Conservation (phyloP, 352 stramenopile species). For the Peronospora farinosa region DNA sequence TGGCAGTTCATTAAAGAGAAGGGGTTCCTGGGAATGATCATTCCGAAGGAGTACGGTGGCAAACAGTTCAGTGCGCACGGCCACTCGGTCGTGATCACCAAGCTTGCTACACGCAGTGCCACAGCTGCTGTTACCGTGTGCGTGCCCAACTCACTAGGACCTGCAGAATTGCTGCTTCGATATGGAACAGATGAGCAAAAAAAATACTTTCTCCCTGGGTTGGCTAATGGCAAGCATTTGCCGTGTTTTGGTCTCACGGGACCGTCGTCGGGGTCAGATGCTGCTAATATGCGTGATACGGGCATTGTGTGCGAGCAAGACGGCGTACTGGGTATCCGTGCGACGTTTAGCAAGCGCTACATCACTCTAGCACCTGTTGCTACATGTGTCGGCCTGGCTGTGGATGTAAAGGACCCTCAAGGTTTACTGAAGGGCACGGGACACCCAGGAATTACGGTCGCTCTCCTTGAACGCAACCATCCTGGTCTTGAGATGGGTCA, state of each 20-base stretch:
- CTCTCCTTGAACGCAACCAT: constrained; percentile 93
- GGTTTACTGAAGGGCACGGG: constrained; percentile 90
- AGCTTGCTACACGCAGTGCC: constrained; percentile 89
- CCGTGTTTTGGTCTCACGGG: constrained; percentile 97
- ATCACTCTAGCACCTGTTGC: constrained; percentile 97
- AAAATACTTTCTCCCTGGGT: constrained; percentile 90
- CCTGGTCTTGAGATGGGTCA: constrained; percentile 91
- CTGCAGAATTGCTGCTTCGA: constrained; percentile 92
- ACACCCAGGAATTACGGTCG: constrained; percentile 94
- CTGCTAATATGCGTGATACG: constrained; percentile 91
- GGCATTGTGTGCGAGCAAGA: constrained; percentile 91
- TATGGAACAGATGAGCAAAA: constrained; percentile 96
- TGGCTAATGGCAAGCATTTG: constrained; percentile 93
- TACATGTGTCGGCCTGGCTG: constrained; percentile 94
- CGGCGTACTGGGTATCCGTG: constrained; percentile 93
- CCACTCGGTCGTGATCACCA: constrained; percentile 90
- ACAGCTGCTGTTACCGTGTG: constrained; percentile 91
- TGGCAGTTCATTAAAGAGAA: constrained; percentile 96
- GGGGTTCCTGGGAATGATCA: constrained; percentile 97
- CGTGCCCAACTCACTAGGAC: constrained; percentile 95
- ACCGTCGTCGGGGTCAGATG: constrained; percentile 92
- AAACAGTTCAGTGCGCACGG: constrained; percentile 87
- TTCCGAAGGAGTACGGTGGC: constrained; percentile 94
- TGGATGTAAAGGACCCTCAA: constrained; percentile 95
- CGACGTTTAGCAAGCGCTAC: constrained; percentile 98